phyloP scores from a whole-genome alignment of 495 filamentous ascomycete species.

The Penicillium macrosclerotiorum region DNA sequence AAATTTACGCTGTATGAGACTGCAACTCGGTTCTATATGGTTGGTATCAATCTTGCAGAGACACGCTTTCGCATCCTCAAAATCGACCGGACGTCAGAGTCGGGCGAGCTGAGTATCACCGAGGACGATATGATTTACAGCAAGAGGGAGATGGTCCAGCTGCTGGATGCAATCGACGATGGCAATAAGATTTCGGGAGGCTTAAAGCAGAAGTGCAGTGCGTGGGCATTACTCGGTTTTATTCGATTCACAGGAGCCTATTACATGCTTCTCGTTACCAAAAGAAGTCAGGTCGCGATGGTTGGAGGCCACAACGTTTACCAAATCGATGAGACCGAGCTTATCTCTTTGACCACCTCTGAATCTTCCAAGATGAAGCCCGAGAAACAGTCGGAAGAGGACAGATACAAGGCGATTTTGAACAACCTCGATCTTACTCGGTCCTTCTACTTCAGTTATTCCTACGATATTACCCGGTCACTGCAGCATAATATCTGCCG shows the following conservation, averaged over 20 bases:
- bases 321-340: conserved; percentile 91
- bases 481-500: conserved; percentile 89
- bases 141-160: conserved; percentile 87
- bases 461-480: conserved; percentile 91
- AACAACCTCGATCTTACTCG: conserved; percentile 85
- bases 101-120: conserved; percentile 74
- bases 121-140: conserved; percentile 95
- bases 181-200: conserved; percentile 92
- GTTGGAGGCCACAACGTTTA: conserved; percentile 95
- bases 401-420: conserved; percentile 81
- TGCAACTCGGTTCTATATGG: conserved; percentile 85
- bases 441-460: conserved; percentile 98
- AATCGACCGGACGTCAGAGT: conserved; percentile 84
- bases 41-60: conserved; percentile 87
- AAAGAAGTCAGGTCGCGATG: conserved; percentile 92
- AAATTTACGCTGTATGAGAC: conserved; percentile 96
- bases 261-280: conserved; percentile 96
- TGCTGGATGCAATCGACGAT: conserved; percentile 92
- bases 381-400: conserved; percentile 85
- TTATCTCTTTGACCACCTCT: conserved; percentile 75
- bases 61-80: conserved; percentile 87
- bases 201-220: conserved; percentile 82
- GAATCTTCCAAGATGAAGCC: conserved; percentile 63
- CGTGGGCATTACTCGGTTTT: conserved; percentile 92
- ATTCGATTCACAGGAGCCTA: conserved; percentile 94